A percentile compares a stretch with the other conserved stretches of the same genome.
Evolutionary conservation across 257 asterid genomes (phyloP).

Genomic region (Ballota nigra): DNA sequence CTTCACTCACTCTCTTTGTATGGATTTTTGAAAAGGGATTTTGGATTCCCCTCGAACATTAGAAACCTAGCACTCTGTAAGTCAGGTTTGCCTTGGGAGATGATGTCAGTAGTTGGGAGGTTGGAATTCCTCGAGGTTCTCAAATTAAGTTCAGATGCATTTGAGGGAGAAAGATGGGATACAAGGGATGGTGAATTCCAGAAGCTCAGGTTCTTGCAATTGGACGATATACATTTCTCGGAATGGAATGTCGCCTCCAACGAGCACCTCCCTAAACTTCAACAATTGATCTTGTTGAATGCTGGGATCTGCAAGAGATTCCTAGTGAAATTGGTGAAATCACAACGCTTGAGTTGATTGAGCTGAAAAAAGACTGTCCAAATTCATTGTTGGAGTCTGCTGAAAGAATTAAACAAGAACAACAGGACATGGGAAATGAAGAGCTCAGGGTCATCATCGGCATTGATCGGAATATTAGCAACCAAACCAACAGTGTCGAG

Average conservation of each 20-base stretch:
- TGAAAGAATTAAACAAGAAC: neutral
- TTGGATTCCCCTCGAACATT: slow-evolving; percentile 12
- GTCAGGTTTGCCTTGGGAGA: neutral
- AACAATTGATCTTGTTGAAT: neutral
- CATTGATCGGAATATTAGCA: no score
- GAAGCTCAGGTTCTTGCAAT: slow-evolving; percentile 18
- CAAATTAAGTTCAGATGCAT: neutral
- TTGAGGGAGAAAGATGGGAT: slow-evolving; percentile 10
- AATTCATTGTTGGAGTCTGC: neutral
- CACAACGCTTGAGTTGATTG: neutral
- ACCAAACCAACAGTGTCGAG: neutral
- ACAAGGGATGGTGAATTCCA: slow-evolving; percentile 24
- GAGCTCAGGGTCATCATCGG: neutral
- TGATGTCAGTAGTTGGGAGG: slow-evolving; percentile 14
- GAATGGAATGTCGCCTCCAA: neutral
- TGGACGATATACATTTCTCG: neutral
- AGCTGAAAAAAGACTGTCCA: neutral
- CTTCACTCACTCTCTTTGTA: neutral
- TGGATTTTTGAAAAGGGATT: neutral
- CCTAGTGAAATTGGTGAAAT: neutral
- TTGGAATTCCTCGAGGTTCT: slow-evolving; percentile 16
- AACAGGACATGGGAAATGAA: neutral
- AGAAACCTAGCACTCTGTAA: slow-evolving; percentile 16
- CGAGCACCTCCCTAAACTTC: neutral
- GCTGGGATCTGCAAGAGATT: neutral